Conservation (phyloP, 1,284 basidiomycete species). For the Salmacisia buchloeana region DNA sequence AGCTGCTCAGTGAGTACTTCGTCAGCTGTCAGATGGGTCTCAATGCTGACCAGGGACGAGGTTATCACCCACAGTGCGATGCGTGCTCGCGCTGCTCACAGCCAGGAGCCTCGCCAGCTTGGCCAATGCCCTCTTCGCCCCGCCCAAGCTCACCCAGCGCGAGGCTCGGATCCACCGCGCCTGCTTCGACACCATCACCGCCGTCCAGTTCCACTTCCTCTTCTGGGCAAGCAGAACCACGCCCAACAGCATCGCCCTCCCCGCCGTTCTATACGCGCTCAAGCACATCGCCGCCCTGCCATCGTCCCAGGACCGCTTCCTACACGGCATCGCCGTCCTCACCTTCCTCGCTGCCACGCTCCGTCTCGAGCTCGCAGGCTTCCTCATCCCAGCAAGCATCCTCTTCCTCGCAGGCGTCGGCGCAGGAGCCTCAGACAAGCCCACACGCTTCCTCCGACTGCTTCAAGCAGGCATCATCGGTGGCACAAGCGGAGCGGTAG, state of each 20-base stretch:
- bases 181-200: constrained; percentile 61
- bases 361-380: constrained; percentile 67
- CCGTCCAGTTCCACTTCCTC: constrained; percentile 80
- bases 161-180: constrained; percentile 1
- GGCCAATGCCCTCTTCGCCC: constrained; percentile 59
- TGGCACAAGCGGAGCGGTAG: neutral
- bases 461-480: neutral
- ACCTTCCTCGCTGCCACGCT: constrained; percentile 69
- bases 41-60: constrained; percentile 6
- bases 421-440: constrained; percentile 7
- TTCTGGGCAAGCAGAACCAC: constrained; percentile 90
- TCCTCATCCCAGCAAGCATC: constrained; percentile 26
- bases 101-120: constrained; percentile 64
- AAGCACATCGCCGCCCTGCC: constrained; percentile 56
- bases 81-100: constrained; percentile 68
- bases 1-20: constrained; percentile 59
- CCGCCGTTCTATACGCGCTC: constrained; percentile 65
- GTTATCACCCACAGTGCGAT: constrained; percentile 59
- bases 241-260: constrained; percentile 86
- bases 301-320: neutral
- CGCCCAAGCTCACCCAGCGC: neutral
- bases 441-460: neutral
- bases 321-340: constrained; percentile 54
- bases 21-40: neutral
- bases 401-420: constrained; percentile 13